Percentiles rank a stretch among this genome's conserved stretches.
Conservation (phyloP, 2,329 filamentous ascomycete species). For the Cytospora leucostoma region DNA sequence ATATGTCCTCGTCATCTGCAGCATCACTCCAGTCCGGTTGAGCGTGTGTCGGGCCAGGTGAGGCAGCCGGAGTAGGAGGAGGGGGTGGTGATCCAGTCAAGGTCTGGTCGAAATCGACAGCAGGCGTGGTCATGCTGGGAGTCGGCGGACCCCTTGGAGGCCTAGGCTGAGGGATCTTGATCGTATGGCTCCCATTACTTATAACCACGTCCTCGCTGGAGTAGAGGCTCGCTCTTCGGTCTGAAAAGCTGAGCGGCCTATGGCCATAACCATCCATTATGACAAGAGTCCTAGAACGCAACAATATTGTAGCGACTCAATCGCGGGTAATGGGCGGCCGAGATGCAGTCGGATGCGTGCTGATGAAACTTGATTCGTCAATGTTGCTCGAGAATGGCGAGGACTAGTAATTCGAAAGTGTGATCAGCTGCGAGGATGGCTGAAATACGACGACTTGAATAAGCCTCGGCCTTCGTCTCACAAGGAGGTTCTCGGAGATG, state of each 20-base stretch:
- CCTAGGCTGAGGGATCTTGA: slow-evolving; percentile 54
- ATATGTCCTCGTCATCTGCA: slow-evolving; percentile 79
- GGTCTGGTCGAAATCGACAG: slow-evolving; percentile 63
- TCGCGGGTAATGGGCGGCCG: slow-evolving; percentile 13
- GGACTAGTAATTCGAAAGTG: slow-evolving; percentile 8
- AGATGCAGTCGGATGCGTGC: background rate
- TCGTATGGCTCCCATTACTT: slow-evolving; percentile 47
- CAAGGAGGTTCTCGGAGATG: slow-evolving; percentile 7
- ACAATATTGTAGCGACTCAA: slow-evolving; percentile 16
- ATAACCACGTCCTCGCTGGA: slow-evolving; percentile 59
- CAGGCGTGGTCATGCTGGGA: slow-evolving; percentile 66
- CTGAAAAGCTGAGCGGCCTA: slow-evolving; percentile 61
- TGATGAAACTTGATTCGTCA: slow-evolving; percentile 6
- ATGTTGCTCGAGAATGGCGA: background rate
- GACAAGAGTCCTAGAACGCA: slow-evolving; percentile 12
- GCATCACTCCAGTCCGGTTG: slow-evolving; percentile 75
- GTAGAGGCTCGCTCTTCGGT: slow-evolving; percentile 60
- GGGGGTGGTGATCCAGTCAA: slow-evolving; percentile 63
- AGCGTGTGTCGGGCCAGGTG: slow-evolving; percentile 61
- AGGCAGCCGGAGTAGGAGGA: slow-evolving; percentile 66
- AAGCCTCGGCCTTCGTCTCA: background rate
- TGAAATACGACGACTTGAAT: background rate
- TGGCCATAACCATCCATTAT: slow-evolving; percentile 46
- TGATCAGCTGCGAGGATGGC: slow-evolving; percentile 11
- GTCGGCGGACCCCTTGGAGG: slow-evolving; percentile 62